Base-by-base conservation (phyloP, 306 rosid species). In the Clitoria ternatea region DNA sequence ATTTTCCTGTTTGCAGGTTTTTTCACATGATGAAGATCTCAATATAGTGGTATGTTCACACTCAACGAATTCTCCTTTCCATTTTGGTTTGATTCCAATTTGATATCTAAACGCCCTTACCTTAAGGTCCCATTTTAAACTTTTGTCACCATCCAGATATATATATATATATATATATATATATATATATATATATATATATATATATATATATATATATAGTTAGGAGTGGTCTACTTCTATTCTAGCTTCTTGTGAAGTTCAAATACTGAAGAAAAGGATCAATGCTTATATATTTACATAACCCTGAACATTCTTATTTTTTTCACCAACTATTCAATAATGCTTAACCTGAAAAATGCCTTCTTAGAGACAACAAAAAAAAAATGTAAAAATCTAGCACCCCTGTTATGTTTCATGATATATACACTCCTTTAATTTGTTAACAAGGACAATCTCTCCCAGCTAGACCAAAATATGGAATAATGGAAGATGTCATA, bases 1-100 rank as follows among this genome's bases (percentile, higher is more conserved):
- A 3, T 69, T 2, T 8, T 15, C 11, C 10, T 79, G 73, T n/a
- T n/a, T 76, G 79, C 74, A 86, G 84, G 88, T 35, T 49, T 79
- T 60, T 74, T 79, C 84, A 0, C 5, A 71, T 61, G 80, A 80
- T 10, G 78, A 78, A 43, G 80, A 83, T 39, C 81, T 80, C 33
- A 69, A 79, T 45, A 61, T 52, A 19, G 74, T 48, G 88, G 88
- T 73, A 64, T 54, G 49, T 66, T 40, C 39, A 12, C 67, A 11
- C n/a, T 0, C 3, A 37, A 36, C 30, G 33, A 23, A 3, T 42
- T 64, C 2, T n/a, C 39, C 17, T 43, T 71, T 13, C 18, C 1
- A 13, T 17, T 17, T 78, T 29, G 27, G 66, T 36, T 59, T 33
- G 30, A 35, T 37, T 33, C 5, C 44, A 55, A 48, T 62, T 14